Conservation (phyloP, 768 basidiomycete genomes). For the Rhodotorula babjevae region DNA sequence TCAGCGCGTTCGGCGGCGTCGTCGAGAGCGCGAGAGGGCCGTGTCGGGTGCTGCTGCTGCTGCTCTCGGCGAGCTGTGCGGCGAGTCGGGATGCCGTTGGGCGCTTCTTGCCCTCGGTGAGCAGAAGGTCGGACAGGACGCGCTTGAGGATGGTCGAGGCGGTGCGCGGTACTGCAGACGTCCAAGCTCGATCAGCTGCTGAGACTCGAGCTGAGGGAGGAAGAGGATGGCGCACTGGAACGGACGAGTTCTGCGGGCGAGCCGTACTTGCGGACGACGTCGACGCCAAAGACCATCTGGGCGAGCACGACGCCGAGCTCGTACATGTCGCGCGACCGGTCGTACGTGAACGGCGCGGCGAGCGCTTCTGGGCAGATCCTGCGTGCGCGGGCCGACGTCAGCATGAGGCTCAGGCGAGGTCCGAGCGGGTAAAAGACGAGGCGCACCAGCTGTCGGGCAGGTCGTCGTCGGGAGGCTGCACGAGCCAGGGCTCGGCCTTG, state of each 20-base stretch:
- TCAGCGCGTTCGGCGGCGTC: slow-evolving; percentile 21
- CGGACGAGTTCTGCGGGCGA: slow-evolving; percentile 36
- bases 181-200: background rate
- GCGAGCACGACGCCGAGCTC: slow-evolving; percentile 40
- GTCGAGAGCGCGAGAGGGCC: slow-evolving; percentile 13
- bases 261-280: slow-evolving; percentile 17
- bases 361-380: slow-evolving; percentile 38
- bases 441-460: slow-evolving; percentile 31
- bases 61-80: slow-evolving; percentile 16
- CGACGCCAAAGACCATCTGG: slow-evolving; percentile 35
- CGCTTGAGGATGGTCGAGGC: slow-evolving; percentile 22
- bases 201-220: background rate
- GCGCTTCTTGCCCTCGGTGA: slow-evolving; percentile 33
- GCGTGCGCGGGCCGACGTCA: accelerated
- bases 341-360: slow-evolving; percentile 39
- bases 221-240: background rate
- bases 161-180: slow-evolving; percentile 13
- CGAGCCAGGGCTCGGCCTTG: slow-evolving; percentile 34
- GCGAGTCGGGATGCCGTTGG: slow-evolving; percentile 13
- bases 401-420: background rate
- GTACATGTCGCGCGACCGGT: slow-evolving; percentile 39
- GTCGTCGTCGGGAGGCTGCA: slow-evolving; percentile 16
- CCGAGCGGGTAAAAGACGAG: too few species aligned
- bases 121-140: slow-evolving; percentile 33
- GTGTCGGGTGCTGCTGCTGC: slow-evolving; percentile 13